A percentile compares a stretch with the other conserved stretches of the same genome.
phyloP scores from a whole-genome alignment of 2,329 filamentous ascomycete species.

The Trichoderma arundinaceum region DNA sequence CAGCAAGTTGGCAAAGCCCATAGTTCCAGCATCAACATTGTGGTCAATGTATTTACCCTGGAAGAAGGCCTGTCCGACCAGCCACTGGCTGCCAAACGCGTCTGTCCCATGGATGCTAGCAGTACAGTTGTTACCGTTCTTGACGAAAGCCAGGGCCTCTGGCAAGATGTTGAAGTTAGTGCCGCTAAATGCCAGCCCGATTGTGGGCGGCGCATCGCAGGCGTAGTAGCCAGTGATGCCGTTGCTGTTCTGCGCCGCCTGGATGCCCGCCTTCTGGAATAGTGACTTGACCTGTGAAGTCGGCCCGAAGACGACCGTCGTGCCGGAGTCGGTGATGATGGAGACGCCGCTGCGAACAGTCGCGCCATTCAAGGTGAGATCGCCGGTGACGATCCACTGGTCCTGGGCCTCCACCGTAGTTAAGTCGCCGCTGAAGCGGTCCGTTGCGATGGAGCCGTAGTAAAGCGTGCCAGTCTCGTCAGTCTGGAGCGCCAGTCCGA shows the following conservation, averaged over 20 bases:
- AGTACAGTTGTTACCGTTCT: slow-evolving; percentile 34
- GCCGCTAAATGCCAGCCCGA: slow-evolving; percentile 34
- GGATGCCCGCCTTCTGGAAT: slow-evolving; percentile 33
- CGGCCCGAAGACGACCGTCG: slow-evolving; percentile 35
- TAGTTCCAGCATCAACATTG: slow-evolving; percentile 31
- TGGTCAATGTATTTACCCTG: slow-evolving; percentile 37
- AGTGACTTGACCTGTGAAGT: slow-evolving; percentile 27
- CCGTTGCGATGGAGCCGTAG: slow-evolving; percentile 34
- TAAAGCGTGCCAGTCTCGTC: slow-evolving; percentile 35
- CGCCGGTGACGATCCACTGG: slow-evolving; percentile 32
- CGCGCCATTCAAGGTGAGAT: slow-evolving; percentile 31
- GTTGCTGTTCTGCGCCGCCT: slow-evolving; percentile 21
- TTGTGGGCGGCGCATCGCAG: slow-evolving; percentile 32
- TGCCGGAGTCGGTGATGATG: slow-evolving; percentile 35
- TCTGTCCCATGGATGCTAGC: slow-evolving; percentile 33
- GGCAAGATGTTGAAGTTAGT: slow-evolving; percentile 34
- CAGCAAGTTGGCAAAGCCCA: slow-evolving; percentile 33
- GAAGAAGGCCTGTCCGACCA: slow-evolving; percentile 37
- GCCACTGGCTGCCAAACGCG: slow-evolving; percentile 33
- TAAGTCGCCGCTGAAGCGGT: slow-evolving; percentile 30
- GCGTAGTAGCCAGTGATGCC: slow-evolving; percentile 34
- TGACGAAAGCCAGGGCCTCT: slow-evolving; percentile 32
- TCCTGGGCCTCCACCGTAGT: slow-evolving; percentile 8
- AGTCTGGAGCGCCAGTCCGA: slow-evolving; percentile 34
- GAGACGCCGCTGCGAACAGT: slow-evolving; percentile 6